Evolutionary conservation across 805 yeast species (phyloP).

Genomic region (Geotrichum ghanense): DNA sequence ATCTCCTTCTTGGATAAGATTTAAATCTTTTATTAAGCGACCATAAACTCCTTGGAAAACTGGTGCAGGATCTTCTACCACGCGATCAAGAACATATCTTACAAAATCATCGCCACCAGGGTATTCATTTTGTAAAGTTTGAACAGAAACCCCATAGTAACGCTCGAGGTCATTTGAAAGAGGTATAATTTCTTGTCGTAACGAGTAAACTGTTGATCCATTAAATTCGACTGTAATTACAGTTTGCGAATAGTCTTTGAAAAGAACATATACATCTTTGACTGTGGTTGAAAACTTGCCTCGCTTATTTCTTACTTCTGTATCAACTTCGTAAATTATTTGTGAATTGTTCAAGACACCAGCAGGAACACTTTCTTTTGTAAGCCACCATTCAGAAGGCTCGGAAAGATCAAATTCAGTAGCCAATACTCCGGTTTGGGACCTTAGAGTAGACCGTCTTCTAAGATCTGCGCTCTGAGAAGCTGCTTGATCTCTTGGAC

Average conservation of each 20-base stretch:
- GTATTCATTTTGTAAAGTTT: not conserved
- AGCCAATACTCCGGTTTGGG: conserved; percentile 13
- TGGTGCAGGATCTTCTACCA: not conserved
- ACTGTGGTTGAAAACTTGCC: conserved; percentile 38
- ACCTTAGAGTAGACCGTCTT: not conserved
- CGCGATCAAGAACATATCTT: not conserved
- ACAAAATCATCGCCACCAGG: conserved; percentile 1
- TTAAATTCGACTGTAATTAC: conserved; percentile 42
- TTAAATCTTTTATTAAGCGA: not conserved
- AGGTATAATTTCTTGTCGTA: not conserved
- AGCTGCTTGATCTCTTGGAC: not conserved
- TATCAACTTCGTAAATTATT: conserved; percentile 55
- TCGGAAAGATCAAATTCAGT: conserved; percentile 26
- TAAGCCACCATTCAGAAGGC: conserved; percentile 56
- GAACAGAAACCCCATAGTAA: not conserved
- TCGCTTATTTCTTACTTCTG: conserved; percentile 42
- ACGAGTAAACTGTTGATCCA: not conserved
- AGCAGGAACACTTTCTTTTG: conserved; percentile 44
- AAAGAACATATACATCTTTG: conserved; percentile 61
- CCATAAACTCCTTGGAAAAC: conserved; percentile 1
- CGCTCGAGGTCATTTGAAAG: not conserved
- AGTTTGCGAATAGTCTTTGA: conserved; percentile 61
- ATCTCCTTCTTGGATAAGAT: not conserved
- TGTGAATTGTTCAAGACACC: conserved; percentile 35
- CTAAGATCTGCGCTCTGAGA: not conserved